Conservation (phyloP, 2,329 filamentous ascomycete genomes). For the Aspergillus uvarum region DNA sequence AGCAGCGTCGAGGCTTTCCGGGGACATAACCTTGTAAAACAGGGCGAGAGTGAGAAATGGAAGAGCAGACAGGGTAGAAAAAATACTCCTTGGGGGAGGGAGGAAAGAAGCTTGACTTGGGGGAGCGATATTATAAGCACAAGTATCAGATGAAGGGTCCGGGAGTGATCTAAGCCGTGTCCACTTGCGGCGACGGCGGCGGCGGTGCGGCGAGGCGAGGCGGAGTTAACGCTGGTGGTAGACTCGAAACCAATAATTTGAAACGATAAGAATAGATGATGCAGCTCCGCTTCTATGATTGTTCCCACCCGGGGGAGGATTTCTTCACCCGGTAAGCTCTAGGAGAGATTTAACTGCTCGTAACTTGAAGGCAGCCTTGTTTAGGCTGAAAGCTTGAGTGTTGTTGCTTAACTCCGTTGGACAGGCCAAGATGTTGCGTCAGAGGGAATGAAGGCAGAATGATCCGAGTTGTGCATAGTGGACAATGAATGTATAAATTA, state of each 20-base stretch:
- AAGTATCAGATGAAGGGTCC: constrained; percentile 1
- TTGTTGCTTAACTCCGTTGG: not conserved
- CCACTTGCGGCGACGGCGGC: constrained; percentile 7
- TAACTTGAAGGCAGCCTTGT: not conserved
- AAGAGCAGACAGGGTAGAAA: constrained; percentile 1
- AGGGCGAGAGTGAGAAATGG: constrained; percentile 5
- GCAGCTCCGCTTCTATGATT: not conserved
- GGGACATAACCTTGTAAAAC: constrained; percentile 21
- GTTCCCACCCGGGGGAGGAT: too few species aligned
- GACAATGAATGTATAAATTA: not conserved
- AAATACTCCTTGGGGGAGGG: not conserved
- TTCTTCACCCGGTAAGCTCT: too few species aligned
- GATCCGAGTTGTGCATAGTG: not conserved
- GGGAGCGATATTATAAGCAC: not conserved
- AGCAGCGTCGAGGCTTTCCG: constrained; percentile 18
- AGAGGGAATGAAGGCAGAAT: not conserved
- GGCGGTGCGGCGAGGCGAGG: not conserved
- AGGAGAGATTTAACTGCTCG: too few species aligned
- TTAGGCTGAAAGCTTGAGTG: not conserved
- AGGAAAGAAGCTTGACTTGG: constrained; percentile 1
- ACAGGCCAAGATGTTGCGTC: not conserved
- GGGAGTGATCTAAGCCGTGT: not conserved
- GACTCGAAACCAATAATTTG: not conserved
- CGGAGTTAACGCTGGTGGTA: not conserved
- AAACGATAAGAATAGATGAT: not conserved